Conservation (phyloP, 768 basidiomycete species). For the Harrya chromipes region DNA sequence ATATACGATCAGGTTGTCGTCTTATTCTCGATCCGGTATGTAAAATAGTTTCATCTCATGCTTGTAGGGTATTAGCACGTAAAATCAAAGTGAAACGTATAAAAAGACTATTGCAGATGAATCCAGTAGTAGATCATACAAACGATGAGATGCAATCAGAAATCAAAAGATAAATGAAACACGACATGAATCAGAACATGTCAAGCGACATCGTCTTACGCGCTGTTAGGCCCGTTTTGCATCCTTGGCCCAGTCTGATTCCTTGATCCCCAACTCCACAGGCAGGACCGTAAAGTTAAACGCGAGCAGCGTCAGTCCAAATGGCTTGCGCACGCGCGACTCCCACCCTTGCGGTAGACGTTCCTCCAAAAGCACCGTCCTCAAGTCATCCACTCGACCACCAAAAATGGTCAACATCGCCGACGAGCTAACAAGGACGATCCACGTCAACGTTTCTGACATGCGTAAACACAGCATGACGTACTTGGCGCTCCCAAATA, state of each 20-base stretch:
- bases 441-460: background rate
- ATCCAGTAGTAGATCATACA: too few relatives aligned
- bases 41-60: too few relatives aligned
- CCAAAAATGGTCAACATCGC: slow-evolving; percentile 70
- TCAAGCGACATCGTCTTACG: background rate
- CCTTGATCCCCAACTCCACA: slow-evolving; percentile 20
- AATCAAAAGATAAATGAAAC: too few relatives aligned
- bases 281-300: slow-evolving; percentile 47
- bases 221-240: background rate
- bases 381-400: slow-evolving; percentile 55
- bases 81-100: too few relatives aligned
- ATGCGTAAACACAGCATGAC: slow-evolving; percentile 17
- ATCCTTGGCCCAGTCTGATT: slow-evolving; percentile 20
- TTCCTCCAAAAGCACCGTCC: slow-evolving; percentile 58
- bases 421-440: slow-evolving; percentile 45
- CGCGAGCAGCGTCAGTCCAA: slow-evolving; percentile 56
- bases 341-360: slow-evolving; percentile 74
- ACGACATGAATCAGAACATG: too few relatives aligned
- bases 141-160: too few relatives aligned
- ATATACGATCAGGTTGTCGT: too few relatives aligned
- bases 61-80: too few relatives aligned
- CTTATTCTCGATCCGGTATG: too few relatives aligned
- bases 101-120: too few relatives aligned
- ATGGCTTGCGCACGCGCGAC: slow-evolving; percentile 47
- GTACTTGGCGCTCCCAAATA: slow-evolving; percentile 71